Evolutionary conservation across 148 eudicot genomes (phyloP).

Genomic region (Suaeda aralocaspica): DNA sequence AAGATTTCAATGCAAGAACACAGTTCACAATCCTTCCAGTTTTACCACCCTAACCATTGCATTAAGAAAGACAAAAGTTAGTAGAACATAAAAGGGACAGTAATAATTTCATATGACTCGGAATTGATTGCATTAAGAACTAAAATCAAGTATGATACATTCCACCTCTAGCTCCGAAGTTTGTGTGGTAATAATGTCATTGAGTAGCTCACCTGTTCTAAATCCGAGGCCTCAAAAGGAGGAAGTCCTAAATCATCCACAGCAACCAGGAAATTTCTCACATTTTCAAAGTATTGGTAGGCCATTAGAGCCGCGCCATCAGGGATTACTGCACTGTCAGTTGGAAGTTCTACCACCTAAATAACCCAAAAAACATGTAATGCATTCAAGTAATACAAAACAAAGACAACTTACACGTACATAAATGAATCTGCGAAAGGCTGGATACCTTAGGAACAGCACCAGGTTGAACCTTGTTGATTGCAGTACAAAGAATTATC

Average conservation of each 20-base stretch:
- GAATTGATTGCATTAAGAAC: not conserved
- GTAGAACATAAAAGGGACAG: not conserved
- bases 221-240: slow-evolving; percentile 85
- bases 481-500: slow-evolving; percentile 82
- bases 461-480: slow-evolving; percentile 78
- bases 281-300: slow-evolving; percentile 83
- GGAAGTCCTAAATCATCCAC: slow-evolving; percentile 85
- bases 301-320: slow-evolving; percentile 91
- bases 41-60: slow-evolving; percentile 68
- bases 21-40: slow-evolving; percentile 73
- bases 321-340: slow-evolving; percentile 51
- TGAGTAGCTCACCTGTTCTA: slow-evolving; percentile 62
- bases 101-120: not conserved
- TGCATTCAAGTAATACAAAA: not conserved
- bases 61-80: slow-evolving; percentile 1
- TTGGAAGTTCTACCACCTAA: slow-evolving; percentile 75
- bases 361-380: slow-evolving; percentile 9
- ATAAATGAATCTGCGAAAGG: too few relatives aligned
- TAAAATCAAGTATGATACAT: not conserved
- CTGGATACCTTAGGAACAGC: slow-evolving; percentile 71
- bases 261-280: slow-evolving; percentile 69
- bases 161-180: not conserved
- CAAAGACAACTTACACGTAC: not conserved
- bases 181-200: not conserved
- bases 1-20: slow-evolving; percentile 70